phyloP scores from a whole-genome alignment of 2,329 filamentous ascomycete species.

The Paradendryphiella salina region DNA sequence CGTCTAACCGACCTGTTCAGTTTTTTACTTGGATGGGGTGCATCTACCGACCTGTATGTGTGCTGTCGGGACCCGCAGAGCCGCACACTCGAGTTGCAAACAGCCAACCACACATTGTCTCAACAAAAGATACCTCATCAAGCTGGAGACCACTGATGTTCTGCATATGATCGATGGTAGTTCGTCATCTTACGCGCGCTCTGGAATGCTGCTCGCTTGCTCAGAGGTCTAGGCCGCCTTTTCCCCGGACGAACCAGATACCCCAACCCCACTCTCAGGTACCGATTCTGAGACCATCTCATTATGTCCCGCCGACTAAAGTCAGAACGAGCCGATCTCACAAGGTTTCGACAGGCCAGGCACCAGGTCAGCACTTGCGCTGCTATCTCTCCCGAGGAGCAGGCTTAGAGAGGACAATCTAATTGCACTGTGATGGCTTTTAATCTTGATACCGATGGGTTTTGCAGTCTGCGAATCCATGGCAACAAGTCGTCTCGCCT shows the following conservation, averaged over 20 bases:
- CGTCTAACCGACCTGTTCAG: too few relatives aligned
- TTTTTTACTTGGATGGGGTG: too few relatives aligned
- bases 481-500: conserved; percentile 4
- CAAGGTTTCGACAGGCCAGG: neutral
- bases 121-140: conserved; percentile 15
- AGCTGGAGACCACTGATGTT: conserved; percentile 11
- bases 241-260: conserved; percentile 22
- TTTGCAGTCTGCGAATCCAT: neutral
- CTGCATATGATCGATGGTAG: conserved; percentile 4
- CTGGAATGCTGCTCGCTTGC: conserved; percentile 4
- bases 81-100: conserved; percentile 8
- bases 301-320: conserved; percentile 4
- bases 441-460: neutral
- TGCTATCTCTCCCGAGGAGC: neutral
- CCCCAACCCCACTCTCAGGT: conserved; percentile 15
- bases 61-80: conserved; percentile 15
- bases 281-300: conserved; percentile 17
- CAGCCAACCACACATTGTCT: conserved; percentile 12
- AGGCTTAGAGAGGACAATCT: neutral
- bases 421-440: neutral
- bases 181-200: conserved; percentile 17
- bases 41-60: conserved; percentile 1
- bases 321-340: neutral
- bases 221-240: conserved; percentile 11
- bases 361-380: conserved; percentile 1